Evolutionary conservation across 345 rosid genomes (phyloP), one percentile per base, ranked within the genome.

Genomic region (Rhodomyrtus tomentosa): DNA sequence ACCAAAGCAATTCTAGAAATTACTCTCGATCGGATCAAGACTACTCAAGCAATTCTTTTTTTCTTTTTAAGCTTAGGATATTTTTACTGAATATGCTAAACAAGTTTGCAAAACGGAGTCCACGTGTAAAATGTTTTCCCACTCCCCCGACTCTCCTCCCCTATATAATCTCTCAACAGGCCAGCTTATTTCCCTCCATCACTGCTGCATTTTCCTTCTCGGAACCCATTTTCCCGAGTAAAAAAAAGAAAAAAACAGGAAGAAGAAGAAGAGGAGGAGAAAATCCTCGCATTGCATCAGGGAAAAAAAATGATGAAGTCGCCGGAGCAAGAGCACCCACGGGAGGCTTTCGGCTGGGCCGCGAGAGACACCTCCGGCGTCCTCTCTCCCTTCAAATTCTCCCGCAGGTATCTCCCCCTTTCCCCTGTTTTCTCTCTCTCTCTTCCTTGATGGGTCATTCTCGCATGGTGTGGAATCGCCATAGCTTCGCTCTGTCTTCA

Each of bases 331-430:
- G 87, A 72, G 83, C 90, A 90, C 82, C 86, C 89, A 1, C 83
- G 53, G 80, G 58, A 56, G 32, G 92, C 90, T 55, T 81, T 90
- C 42, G 96, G 96, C 80, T 93, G 92, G 95, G 95, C 96, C 0
- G 96, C 95, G 3, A 90, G 85, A 80, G 94, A 92, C 85, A 8
- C 90, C 10, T 91, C 94, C 52, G 96, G 95, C 52, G 84, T 86
- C 72, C 94, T 92, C 55, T 92, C 95, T 81, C 95, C 95, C 80
- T 92, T 91, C 84, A 81, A 87, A 42, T 93, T 92, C 84, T 87
- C 93, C n/a, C 87, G 93, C 86, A 93, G 96, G 96, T 93, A 51
- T 49, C 29, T 49, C 29, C 20, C 51, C n/a, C n/a, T 29, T 81
- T 50, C 32, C 9, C 45, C 2, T 29, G 45, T 32, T 11, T 42